Conservation (phyloP, 1,284 basidiomycete species). For the Violaceomyces palustris region DNA sequence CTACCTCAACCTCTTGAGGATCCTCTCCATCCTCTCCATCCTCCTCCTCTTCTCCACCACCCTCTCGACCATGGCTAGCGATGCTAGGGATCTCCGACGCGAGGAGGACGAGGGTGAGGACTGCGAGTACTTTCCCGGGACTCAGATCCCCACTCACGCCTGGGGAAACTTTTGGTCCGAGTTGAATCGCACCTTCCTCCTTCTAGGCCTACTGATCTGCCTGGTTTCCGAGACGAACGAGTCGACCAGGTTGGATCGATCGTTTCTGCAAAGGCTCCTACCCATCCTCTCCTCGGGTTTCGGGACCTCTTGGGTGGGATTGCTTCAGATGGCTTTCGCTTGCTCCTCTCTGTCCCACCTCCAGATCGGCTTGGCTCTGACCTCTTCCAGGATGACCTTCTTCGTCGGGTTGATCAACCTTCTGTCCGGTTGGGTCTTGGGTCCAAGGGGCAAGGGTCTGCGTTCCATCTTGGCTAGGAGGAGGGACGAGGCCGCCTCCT, state of each 20-base stretch:
- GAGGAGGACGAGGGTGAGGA: slow-evolving; percentile 8
- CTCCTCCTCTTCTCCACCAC: slow-evolving; percentile 23
- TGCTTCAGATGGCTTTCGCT: slow-evolving; percentile 22
- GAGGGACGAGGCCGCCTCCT: too few relatives aligned
- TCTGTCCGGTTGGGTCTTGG: too few relatives aligned
- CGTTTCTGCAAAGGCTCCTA: slow-evolving; percentile 12
- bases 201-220: slow-evolving; percentile 11
- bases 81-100: slow-evolving; percentile 14
- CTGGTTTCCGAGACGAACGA: slow-evolving; percentile 27
- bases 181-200: slow-evolving; percentile 20
- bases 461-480: too few relatives aligned
- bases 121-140: slow-evolving; percentile 34
- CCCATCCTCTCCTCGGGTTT: too few relatives aligned
- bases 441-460: too few relatives aligned
- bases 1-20: slow-evolving; percentile 22
- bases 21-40: slow-evolving; percentile 19
- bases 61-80: slow-evolving; percentile 20
- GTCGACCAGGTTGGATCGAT: slow-evolving; percentile 3
- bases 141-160: slow-evolving; percentile 30
- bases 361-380: slow-evolving; percentile 27
- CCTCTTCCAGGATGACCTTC: slow-evolving; percentile 33
- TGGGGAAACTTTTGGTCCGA: slow-evolving; percentile 45
- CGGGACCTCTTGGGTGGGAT: slow-evolving; percentile 11
- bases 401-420: slow-evolving; percentile 20
- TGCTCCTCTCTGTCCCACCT: slow-evolving; percentile 24